Conservation (phyloP, 2,329 filamentous ascomycete species). For the Periconia macrospinosa region DNA sequence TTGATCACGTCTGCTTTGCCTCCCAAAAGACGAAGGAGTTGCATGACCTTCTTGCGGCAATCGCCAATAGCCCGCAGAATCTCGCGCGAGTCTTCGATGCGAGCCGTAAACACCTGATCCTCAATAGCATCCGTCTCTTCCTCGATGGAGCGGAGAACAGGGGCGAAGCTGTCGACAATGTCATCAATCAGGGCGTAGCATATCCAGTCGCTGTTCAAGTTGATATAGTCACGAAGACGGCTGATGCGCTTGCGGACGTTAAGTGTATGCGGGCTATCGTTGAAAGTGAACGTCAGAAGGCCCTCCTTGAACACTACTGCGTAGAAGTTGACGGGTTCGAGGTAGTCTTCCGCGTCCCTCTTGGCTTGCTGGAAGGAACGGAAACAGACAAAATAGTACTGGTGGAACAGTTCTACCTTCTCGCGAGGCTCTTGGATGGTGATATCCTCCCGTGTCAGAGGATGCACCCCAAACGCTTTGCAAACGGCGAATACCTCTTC, state of each 20-base stretch:
- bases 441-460: conserved; percentile 94
- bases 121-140: conserved; percentile 89
- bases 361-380: conserved; percentile 87
- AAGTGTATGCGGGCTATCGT: conserved; percentile 80
- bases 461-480: conserved; percentile 93
- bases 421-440: conserved; percentile 92
- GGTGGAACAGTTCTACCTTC: conserved; percentile 96
- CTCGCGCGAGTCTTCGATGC: conserved; percentile 82
- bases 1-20: conserved; percentile 98
- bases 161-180: conserved; percentile 94
- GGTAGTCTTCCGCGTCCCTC: conserved; percentile 76
- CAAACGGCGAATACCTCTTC: conserved; percentile 87
- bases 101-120: conserved; percentile 90
- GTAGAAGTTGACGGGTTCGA: conserved; percentile 95
- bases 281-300: conserved; percentile 91
- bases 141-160: conserved; percentile 85
- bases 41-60: conserved; percentile 92
- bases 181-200: conserved; percentile 99
- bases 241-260: conserved; percentile 91
- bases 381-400: conserved; percentile 98
- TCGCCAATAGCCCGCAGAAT: conserved; percentile 88
- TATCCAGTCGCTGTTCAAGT: conserved; percentile 95
- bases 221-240: conserved; percentile 90
- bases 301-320: conserved; percentile 96
- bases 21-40: conserved; percentile 85